Evolutionary conservation across 192 early-diverging fungal species (phyloP), one percentile per base, ranked within the genome.

Genomic region (Backusella tuberculispora): DNA sequence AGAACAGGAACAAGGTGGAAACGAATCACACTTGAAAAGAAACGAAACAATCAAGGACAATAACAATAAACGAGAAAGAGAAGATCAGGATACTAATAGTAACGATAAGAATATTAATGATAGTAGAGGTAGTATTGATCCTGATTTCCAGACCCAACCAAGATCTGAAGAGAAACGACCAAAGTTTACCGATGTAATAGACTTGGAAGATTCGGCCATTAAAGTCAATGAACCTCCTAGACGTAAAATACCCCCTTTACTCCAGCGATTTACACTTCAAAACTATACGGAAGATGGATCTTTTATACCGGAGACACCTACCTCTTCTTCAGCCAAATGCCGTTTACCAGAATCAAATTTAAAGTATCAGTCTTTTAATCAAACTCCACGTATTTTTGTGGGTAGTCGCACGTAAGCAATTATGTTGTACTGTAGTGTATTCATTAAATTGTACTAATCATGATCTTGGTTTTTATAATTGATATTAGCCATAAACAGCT

Each of bases 401-500:
- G 85, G 86, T 0, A 83, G 85, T 26, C 83, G 88, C 19, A 90
- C 88, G 74, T 76, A 69, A 40, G 19, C 9, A 19, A 8, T 42
- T 19, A 19, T 24, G 24, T 7, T 34, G 9, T 4, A 66, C 19
- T 26, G 4, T 13, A 60, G n/a, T 53, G 42, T 43, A 43, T 19
- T 7, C 21, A 26, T 60, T 26, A 8, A 0, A 8, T 50, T 6
- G 21, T 60, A 0, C 10, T 60, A 24, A 13, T 26, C 0, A 26
- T 34, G 29, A 34, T 34, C 29, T 42, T 44, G 2, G 10, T 21
- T 66, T 37, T 19, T 41, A 19, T 19, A 9, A 17, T n/a, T 44
- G 12, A 19, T 15, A 12, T 41, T 68, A 76, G 74, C 13, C 88
- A 90, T 72, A 87, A 84, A 80, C 88, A 90, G 63, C 80, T 90